Conservation (phyloP, 2,329 filamentous ascomycete species). For the Clathrospora elynae region DNA sequence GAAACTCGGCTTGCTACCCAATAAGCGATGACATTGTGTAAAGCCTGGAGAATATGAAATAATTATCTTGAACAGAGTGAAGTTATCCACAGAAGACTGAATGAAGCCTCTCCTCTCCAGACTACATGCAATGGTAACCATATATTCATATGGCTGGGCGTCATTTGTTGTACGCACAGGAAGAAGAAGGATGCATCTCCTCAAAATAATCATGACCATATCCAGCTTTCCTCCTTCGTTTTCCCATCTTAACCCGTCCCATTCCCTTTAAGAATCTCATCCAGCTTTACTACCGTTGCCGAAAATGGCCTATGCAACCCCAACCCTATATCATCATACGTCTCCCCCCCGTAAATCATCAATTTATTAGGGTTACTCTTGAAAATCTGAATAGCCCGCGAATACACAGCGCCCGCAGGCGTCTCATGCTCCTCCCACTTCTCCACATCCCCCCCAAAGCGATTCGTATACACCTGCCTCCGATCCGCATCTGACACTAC, state of each 20-base stretch:
- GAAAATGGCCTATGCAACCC: conserved; percentile 19
- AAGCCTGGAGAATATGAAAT: too few species aligned
- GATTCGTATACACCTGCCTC: conserved; percentile 26
- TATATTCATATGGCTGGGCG: too few species aligned
- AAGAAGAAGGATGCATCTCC: too few species aligned
- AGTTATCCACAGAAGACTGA: too few species aligned
- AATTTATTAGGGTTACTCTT: conserved; percentile 21
- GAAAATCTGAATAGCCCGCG: conserved; percentile 25
- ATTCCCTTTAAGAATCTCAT: conserved; percentile 4
- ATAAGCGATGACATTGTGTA: too few species aligned
- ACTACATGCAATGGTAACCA: too few species aligned
- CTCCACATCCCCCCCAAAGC: conserved; percentile 18
- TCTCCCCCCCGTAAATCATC: conserved; percentile 27
- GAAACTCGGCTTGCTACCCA: too few species aligned
- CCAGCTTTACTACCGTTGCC: conserved; percentile 19
- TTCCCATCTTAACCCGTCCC: not conserved
- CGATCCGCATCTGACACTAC: conserved; percentile 26
- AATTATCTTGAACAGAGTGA: too few species aligned
- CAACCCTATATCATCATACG: conserved; percentile 16
- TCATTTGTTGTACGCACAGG: too few species aligned
- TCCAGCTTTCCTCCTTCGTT: too few species aligned
- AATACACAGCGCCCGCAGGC: conserved; percentile 26
- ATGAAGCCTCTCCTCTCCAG: too few species aligned
- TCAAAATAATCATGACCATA: too few species aligned
- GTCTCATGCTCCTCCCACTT: conserved; percentile 29